Percentiles rank a stretch among this genome's conserved stretches.
phyloP scores from a whole-genome alignment of 441 rosid genomes.

The Corymbia citriodora region DNA sequence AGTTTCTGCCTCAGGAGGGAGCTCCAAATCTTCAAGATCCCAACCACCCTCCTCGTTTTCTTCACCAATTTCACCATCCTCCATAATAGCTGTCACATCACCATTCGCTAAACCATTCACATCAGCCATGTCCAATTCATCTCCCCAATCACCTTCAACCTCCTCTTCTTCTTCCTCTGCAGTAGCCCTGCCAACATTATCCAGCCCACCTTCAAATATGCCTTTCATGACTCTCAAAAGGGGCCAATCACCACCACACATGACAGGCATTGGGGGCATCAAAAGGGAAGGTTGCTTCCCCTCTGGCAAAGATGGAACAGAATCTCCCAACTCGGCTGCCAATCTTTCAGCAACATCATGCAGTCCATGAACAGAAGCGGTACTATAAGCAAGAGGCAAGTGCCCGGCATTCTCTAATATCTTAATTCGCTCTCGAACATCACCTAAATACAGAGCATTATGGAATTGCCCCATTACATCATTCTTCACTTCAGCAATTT shows the following conservation, averaged over 20 bases:
- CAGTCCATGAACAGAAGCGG: slow-evolving; percentile 69
- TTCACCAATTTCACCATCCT: slow-evolving; percentile 58
- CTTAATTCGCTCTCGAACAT: slow-evolving; percentile 74
- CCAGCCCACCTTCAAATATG: slow-evolving; percentile 76
- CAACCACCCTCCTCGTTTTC: slow-evolving; percentile 72
- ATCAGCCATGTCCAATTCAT: slow-evolving; percentile 64
- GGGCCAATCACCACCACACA: slow-evolving; percentile 89
- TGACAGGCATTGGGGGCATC: slow-evolving; percentile 59
- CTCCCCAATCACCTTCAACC: slow-evolving; percentile 73
- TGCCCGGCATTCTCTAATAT: slow-evolving; percentile 75
- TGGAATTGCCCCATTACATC: slow-evolving; percentile 95
- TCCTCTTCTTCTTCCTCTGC: slow-evolving; percentile 59
- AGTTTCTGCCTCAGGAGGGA: slow-evolving; percentile 74
- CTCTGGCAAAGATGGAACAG: slow-evolving; percentile 55
- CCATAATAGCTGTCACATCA: slow-evolving; percentile 43
- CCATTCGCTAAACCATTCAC: slow-evolving; percentile 51
- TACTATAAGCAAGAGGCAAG: slow-evolving; percentile 66
- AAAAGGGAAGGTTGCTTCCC: slow-evolving; percentile 65
- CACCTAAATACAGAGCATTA: slow-evolving; percentile 79
- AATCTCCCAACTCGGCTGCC: slow-evolving; percentile 57
- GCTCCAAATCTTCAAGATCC: slow-evolving; percentile 83
- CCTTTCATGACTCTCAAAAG: slow-evolving; percentile 82
- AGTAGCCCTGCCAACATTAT: slow-evolving; percentile 38
- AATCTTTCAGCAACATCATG: slow-evolving; percentile 58
- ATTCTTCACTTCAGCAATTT: slow-evolving; percentile 87